Conservation (phyloP, 1,284 basidiomycete genomes). For the Porogramme epimiltina region DNA sequence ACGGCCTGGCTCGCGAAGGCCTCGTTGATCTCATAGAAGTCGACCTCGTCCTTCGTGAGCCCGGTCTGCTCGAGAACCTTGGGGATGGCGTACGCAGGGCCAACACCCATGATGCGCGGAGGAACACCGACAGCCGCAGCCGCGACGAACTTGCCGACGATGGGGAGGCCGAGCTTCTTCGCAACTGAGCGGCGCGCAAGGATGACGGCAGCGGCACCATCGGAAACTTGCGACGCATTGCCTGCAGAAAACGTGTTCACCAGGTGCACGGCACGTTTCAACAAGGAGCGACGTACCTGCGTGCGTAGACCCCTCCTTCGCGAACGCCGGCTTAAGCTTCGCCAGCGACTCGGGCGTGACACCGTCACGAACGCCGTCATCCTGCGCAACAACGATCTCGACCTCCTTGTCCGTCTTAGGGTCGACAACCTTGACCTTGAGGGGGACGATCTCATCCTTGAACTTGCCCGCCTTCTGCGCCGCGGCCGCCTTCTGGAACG, state of each 20-base stretch:
- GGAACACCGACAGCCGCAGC: slow-evolving; percentile 84
- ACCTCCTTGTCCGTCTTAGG: slow-evolving; percentile 85
- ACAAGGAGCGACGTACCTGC: slow-evolving; percentile 52
- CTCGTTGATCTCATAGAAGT: slow-evolving; percentile 96
- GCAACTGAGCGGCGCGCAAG: slow-evolving; percentile 87
- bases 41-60: slow-evolving; percentile 76
- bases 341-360: slow-evolving; percentile 85
- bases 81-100: slow-evolving; percentile 91
- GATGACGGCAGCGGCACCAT: slow-evolving; percentile 95
- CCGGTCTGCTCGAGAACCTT: slow-evolving; percentile 75
- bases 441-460: slow-evolving; percentile 88
- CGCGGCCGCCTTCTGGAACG: slow-evolving; percentile 84
- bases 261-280: too few relatives aligned
- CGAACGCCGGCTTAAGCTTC: slow-evolving; percentile 95
- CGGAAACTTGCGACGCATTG: slow-evolving; percentile 95
- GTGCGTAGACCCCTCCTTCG: slow-evolving; percentile 88
- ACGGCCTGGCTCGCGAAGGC: slow-evolving; percentile 90
- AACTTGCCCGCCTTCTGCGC: slow-evolving; percentile 94
- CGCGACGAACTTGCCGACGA: slow-evolving; percentile 90
- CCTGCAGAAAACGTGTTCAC: slow-evolving; percentile 36
- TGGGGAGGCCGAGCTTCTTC: slow-evolving; percentile 86
- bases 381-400: slow-evolving; percentile 79
- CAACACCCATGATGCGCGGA: slow-evolving; percentile 89
- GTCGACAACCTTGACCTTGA: slow-evolving; percentile 77
- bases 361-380: slow-evolving; percentile 93